Base-by-base conservation (phyloP, 1,284 basidiomycete species). In the Heterobasidion parviporum region DNA sequence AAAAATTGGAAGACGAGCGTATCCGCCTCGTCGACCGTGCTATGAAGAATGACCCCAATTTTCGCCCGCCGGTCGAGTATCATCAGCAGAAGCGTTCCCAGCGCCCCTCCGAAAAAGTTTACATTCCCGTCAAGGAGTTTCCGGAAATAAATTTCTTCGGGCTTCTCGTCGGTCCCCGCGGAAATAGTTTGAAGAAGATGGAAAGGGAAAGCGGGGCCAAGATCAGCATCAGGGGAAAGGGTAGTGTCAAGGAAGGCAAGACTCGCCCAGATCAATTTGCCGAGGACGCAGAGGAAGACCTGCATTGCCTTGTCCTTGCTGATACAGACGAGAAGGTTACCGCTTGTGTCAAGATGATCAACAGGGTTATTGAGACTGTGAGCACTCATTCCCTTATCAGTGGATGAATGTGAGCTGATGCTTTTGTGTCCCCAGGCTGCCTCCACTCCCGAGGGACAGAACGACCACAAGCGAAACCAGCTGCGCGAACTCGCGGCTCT, bases 61-160 rank as follows among this genome's bases (percentile, higher is more conserved):
- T 95, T 79, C 89, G 90, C 48, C 94, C 97, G 52, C 96, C 97
- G 9, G 87, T 92, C 57, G 94, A 98, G 70, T 98, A 95, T 68
- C 92, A 97, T 59, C 93, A 95, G 69, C 89, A 93, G 67, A 93
- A 94, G 68, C 87, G 92, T 51, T 92, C 89, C 43, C 89, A 92
- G 58, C 84, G 93, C 52, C 94, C 94, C 14, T 89, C 89, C 50
- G 97, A 99, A 59, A 99, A 99, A 73, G 96, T 99, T 57, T 99
- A 98, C 70, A 95, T 99, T 60, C 97, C 97, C 33, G 94, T 98
- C 67, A 98, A 99, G 70, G 97, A 99, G 74, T 99, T 99, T 67
- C 97, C 97, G 5, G 96, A 99, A 73, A 99, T 99, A 79, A 99
- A 99, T 72, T 99, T 99, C 73, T 99, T 99, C 66, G 97, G 97